Evolutionary conservation across 768 basidiomycete genomes (phyloP).

Genomic region (Lepiota venenata): DNA sequence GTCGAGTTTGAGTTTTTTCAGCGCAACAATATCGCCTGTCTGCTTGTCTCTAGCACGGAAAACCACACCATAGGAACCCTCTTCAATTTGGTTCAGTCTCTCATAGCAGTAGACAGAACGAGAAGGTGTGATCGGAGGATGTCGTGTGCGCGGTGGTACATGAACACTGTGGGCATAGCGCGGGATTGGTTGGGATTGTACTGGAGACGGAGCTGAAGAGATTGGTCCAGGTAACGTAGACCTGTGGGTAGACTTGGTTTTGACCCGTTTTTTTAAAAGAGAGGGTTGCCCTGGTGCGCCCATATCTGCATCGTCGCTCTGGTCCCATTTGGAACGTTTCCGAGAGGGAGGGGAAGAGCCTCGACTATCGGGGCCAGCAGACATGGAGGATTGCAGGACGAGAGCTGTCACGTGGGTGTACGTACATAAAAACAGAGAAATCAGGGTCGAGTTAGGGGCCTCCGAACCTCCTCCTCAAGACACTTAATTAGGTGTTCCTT

Average conservation of each 20-base stretch:
- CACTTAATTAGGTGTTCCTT: conserved; percentile 62
- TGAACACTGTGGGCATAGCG: conserved; percentile 52
- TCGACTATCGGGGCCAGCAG: conserved; percentile 20
- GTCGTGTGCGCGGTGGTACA: conserved; percentile 70
- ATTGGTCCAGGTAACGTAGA: conserved; percentile 18
- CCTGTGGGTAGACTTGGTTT: conserved; percentile 32
- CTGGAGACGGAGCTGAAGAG: conserved; percentile 17
- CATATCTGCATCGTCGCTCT: conserved; percentile 33
- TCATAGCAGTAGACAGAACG: conserved; percentile 95
- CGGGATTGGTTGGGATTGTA: conserved; percentile 13
- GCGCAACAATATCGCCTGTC: conserved; percentile 92
- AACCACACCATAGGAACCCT: conserved; percentile 96
- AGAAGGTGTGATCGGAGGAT: conserved; percentile 81
- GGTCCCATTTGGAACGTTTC: conserved; percentile 80
- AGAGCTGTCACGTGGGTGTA: not conserved
- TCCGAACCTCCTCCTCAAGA: conserved; percentile 51
- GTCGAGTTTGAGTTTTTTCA: conserved; percentile 97
- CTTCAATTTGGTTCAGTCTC: conserved; percentile 95
- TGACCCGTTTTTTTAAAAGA: conserved; percentile 53
- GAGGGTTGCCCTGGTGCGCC: conserved; percentile 30
- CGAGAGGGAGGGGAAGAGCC: conserved; percentile 55
- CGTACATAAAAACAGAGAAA: not conserved
- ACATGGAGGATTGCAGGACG: conserved; percentile 16
- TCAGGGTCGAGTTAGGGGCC: conserved; percentile 14
- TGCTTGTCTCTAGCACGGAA: conserved; percentile 95